These are phyloP conservation scores for Eucalyptus pauciflora DNA, from an alignment of 345 rosid genomes.

Conservation along the genomic window DNA sequence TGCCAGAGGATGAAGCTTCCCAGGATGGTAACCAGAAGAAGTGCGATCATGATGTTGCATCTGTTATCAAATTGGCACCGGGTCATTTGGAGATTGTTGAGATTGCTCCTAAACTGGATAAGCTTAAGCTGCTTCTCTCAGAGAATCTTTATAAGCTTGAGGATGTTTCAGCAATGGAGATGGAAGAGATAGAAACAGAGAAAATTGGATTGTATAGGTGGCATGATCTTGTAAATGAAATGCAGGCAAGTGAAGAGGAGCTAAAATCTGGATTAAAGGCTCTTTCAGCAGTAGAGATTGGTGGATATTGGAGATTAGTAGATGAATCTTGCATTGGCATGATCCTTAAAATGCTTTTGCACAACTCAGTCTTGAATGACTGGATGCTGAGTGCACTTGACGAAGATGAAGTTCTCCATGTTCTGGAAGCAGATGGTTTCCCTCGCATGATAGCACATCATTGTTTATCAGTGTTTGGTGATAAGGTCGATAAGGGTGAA, in stretches of 20 bases:
- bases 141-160: conserved; percentile 36
- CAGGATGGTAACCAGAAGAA: conserved; percentile 7
- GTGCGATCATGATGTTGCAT: conserved; percentile 10
- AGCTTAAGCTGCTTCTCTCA: conserved; percentile 52
- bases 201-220: conserved; percentile 33
- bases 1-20: neutral
- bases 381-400: conserved; percentile 53
- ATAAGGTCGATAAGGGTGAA: conserved; percentile 17
- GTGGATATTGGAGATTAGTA: conserved; percentile 76
- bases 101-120: conserved; percentile 83
- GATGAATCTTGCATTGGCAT: conserved; percentile 58
- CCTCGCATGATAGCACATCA: conserved; percentile 39
- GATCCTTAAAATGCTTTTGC: conserved; percentile 55
- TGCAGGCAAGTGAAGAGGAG: conserved; percentile 87
- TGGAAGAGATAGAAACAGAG: conserved; percentile 7
- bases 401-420: conserved; percentile 48
- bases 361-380: conserved; percentile 52
- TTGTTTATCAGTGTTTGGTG: conserved; percentile 51
- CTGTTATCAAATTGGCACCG: conserved; percentile 50
- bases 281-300: conserved; percentile 72
- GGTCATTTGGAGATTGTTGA: conserved; percentile 78
- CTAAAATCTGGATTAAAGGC: conserved; percentile 39
- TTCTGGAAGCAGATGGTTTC: conserved; percentile 61
- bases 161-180: conserved; percentile 30
- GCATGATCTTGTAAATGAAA: conserved; percentile 53